These are phyloP conservation scores for Rhododendron henanense DNA, from an alignment of 148 eudicot genomes.

Conservation along the genomic window DNA sequence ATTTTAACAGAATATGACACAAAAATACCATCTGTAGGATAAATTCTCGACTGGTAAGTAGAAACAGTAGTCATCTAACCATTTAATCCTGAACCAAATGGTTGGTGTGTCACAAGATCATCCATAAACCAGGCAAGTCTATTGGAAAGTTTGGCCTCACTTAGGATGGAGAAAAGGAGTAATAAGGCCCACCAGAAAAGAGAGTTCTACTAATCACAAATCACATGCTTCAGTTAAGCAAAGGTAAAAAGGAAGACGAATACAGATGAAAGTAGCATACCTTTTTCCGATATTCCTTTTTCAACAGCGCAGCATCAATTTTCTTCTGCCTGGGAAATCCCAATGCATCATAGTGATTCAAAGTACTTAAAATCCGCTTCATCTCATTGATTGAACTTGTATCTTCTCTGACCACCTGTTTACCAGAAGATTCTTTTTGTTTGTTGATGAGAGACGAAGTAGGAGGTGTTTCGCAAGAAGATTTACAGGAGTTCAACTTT, in stretches of 20 bases:
- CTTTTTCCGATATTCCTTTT: conserved; percentile 92
- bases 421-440: conserved; percentile 54
- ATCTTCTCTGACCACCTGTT: conserved; percentile 65
- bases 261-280: conserved; percentile 26
- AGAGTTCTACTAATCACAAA: neutral
- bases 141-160: neutral
- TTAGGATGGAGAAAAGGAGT: neutral
- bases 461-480: conserved; percentile 43
- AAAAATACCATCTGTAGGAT: neutral
- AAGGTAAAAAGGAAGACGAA: neutral
- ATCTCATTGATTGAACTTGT: conserved; percentile 61
- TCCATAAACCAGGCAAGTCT: neutral
- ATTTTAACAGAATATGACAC: neutral
- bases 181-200: neutral
- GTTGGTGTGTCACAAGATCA: neutral
- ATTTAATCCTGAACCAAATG: neutral
- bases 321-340: conserved; percentile 72
- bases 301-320: conserved; percentile 61
- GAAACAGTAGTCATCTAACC: neutral
- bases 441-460: conserved; percentile 36
- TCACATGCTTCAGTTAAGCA: neutral
- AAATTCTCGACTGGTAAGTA: neutral
- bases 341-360: conserved; percentile 85
- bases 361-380: conserved; percentile 66
- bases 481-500: conserved; percentile 44